Base-by-base conservation (phyloP, 1,284 basidiomycete genomes). In the Tetrapyrgos nigripes region DNA sequence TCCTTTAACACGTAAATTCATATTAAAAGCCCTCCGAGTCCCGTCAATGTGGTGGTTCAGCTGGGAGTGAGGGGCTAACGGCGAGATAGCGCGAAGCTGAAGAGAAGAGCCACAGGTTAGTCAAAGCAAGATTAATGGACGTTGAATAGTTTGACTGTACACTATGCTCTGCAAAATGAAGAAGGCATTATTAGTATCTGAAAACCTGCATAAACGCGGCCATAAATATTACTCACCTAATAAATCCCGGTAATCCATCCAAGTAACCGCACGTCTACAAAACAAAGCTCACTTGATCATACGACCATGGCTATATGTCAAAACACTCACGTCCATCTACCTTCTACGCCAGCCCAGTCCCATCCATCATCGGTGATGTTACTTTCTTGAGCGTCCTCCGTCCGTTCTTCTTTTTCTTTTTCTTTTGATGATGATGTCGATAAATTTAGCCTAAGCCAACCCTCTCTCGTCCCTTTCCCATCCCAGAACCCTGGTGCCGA, bases 301-400 rank as follows among this genome's bases (percentile, higher is more conserved):
- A 55, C 26, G 26, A 9, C 17, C 37, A 8, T 40, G n/a, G n/a
- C n/a, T 40, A n/a, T 9, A 40, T 40, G 28, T 40, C 37, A 4
- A 43, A 53, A 6, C 13, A 69, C 74, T 53, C 58, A 84, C 84
- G 78, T 77, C 83, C 84, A 86, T 49, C 78, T 70, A 17, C 85
- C 85, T 47, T 73, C 69, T 3, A 77, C 82, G 6, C 83, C 85
- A 2, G 85, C 85, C 84, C 84, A 86, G 62, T 86, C 84, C 79
- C 82, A 83, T 3, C 83, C 81, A 14, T 77, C 68, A 31, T 72
- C 70, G n/a, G n/a, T n/a, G 17, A 8, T 67, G 68, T 5, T 60
- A 27, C 62, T 14, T 17, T 40, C 37, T 17, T 40, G 31, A 33
- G 14, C 31, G 31, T 40, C 10, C 44, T 57, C 55, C 4, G 43